phyloP scores from a whole-genome alignment of 2,329 filamentous ascomycete genomes.

The Didymosphaeria variabile region DNA sequence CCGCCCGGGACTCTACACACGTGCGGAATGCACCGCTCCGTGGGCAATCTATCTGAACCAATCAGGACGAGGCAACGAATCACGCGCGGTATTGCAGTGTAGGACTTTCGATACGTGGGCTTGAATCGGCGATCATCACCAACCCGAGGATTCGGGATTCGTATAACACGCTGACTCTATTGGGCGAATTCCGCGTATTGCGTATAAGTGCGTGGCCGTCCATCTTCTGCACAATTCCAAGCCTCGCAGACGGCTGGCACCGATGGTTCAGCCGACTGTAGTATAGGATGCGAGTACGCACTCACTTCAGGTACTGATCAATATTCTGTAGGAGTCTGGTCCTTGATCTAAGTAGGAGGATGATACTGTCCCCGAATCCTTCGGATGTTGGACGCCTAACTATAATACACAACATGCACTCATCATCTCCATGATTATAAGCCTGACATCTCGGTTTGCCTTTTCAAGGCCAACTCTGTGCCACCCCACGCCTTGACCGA shows the following conservation, averaged over 20 bases:
- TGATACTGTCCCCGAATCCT: background rate
- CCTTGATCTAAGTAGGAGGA: background rate
- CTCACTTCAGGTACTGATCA: background rate
- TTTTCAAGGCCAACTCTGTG: background rate
- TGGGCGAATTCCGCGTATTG: background rate
- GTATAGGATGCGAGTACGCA: background rate
- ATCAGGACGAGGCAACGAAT: background rate
- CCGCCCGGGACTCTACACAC: background rate
- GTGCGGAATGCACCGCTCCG: background rate
- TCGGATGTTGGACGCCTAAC: background rate
- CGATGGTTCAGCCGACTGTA: background rate
- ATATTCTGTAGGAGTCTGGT: background rate
- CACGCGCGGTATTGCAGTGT: slow-evolving; percentile 6
- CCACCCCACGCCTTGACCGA: background rate
- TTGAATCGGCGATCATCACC: background rate
- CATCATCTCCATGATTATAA: background rate
- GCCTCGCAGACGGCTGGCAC: background rate
- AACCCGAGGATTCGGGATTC: background rate
- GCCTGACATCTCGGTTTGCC: background rate
- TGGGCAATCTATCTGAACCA: background rate
- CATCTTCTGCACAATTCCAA: background rate
- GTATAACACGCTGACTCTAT: background rate
- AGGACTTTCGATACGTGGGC: no score
- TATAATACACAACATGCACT: background rate
- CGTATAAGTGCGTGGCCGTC: background rate